Base-by-base conservation (phyloP, 768 basidiomycete species). In the Lanmaoa pseudosensibilis region DNA sequence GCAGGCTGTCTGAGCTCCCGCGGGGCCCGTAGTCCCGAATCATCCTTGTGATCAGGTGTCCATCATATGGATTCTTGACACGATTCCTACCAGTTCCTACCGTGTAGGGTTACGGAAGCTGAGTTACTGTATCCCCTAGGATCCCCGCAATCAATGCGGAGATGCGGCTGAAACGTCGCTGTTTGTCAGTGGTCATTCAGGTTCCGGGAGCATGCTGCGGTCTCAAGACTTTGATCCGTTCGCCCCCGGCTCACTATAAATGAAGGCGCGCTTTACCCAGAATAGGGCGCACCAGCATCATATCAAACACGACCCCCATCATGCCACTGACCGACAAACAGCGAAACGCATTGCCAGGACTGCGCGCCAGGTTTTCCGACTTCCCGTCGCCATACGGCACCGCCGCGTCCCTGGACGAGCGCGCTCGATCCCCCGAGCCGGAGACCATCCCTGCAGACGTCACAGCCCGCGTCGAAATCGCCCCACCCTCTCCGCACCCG, bases 251-350 rank as follows among this genome's bases (percentile, higher is more conserved):
- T 32, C 10, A 33, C 30, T 45, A 61, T 46, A 51, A 46, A 46
- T 57, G 11, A 45, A 6, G 38, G 21, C 30, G 5, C 7, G 13
- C 27, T n/a, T 12, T n/a, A 11, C n/a, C 12, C 18, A 30, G 4
- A 1, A n/a, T 18, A 6, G 10, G 1, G 4, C 10, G 32, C 11
- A 32, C 11, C 11, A 11, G 25, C 44, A 25, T 27, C 27, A 11
- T 16, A 45, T 32, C 19, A 21, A 27, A n/a, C 19, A 32, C 12
- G 40, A 33, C 21, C 13, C 16, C 18, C 25, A 50, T 23, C 52
- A 50, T 54, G 32, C 65, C 65, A 16, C 50, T 66, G 40, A 61
- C 65, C 10, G 54, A 61, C 1, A 34, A 16, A 18, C 65, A 67
- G 27, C 65, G 59, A 0, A 53, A 27, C 7, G 65, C 58, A 0